Base-by-base conservation (phyloP, 1,139 yeast genomes). In the Blastobotrys aristatus region DNA sequence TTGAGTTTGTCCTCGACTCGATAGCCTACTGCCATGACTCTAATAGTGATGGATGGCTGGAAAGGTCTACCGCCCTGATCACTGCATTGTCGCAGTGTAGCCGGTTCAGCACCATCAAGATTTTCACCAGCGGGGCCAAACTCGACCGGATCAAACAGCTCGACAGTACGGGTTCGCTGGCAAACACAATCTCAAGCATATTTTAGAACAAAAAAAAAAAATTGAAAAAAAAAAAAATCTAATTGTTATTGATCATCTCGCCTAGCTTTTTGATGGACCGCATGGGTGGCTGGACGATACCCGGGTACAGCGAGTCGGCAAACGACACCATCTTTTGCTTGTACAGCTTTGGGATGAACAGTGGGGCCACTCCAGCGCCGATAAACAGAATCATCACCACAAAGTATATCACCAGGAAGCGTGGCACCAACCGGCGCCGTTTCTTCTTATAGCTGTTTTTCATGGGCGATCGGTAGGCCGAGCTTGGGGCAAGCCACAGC, bases 401-500 rank as follows among this genome's bases (percentile, higher is more conserved):
- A 4, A 79, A 68, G 69, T 62, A 84, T 24, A 70, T 64, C 3
- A 65, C 53, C n/a, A 72, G 64, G 60, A 67, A 80, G 32, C 41
- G 43, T 22, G 49, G 50, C 21, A 53, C 47, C 13, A 43, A 21
- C n/a, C 51, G 44, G 17, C 40, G 46, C 8, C 52, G 30, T 4
- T 37, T 31, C 20, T 36, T 51, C 32, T 47, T 38, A 33, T 29
- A 40, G 5, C 45, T 30, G 14, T 37, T 39, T 6, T 37, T 22
- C 16, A 44, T 22, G 4, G 46, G 48, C 3, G 33, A 29, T 30
- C 44, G 76, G 61, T 55, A 79, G 76, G 53, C 70, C 6, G 17
- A 64, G 1, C 76, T 73, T 0, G 96, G 95, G 43, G 73, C 75
- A 46, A 87, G 69, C 97, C 96, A 89, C 63, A 88, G 79, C 40